Evolutionary conservation across 768 basidiomycete species (phyloP).

Genomic region (Tremella fuciformis): DNA sequence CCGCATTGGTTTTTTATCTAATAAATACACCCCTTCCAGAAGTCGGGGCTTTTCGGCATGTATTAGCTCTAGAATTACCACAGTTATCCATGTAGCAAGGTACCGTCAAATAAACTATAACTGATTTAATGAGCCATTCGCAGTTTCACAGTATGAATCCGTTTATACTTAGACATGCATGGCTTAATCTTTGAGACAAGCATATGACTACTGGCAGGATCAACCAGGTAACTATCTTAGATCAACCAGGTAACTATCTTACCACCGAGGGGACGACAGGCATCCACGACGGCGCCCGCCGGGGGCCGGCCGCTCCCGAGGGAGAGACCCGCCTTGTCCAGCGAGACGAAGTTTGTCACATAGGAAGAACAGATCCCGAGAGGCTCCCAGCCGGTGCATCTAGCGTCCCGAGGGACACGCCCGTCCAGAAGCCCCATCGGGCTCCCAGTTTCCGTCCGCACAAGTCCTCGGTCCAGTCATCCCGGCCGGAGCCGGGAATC

Average conservation of each 20-base stretch:
- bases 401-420: conserved; percentile 28
- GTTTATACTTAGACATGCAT: conserved; percentile 78
- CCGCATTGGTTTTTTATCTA: conserved; percentile 67
- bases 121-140: conserved; percentile 80
- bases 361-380: conserved; percentile 22
- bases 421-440: conserved; percentile 25
- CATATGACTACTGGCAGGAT: conserved; percentile 82
- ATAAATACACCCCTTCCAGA: conserved; percentile 69
- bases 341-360: conserved; percentile 19
- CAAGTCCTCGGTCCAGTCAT: conserved; percentile 54
- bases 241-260: conserved; percentile 82
- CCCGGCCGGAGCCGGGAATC: conserved; percentile 50
- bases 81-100: conserved; percentile 74
- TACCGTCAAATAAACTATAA: conserved; percentile 77
- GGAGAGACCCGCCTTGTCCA: conserved; percentile 13
- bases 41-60: conserved; percentile 70
- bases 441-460: conserved; percentile 58
- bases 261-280: too few species aligned
- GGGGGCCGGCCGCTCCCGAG: conserved; percentile 14
- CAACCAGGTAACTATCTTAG: conserved; percentile 77
- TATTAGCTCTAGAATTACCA: conserved; percentile 76
- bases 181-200: conserved; percentile 81
- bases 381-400: conserved; percentile 31
- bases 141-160: conserved; percentile 72
- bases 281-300: conserved; percentile 24